Evolutionary conservation across 345 rosid genomes (phyloP).

Genomic region (Lumnitzera racemosa): DNA sequence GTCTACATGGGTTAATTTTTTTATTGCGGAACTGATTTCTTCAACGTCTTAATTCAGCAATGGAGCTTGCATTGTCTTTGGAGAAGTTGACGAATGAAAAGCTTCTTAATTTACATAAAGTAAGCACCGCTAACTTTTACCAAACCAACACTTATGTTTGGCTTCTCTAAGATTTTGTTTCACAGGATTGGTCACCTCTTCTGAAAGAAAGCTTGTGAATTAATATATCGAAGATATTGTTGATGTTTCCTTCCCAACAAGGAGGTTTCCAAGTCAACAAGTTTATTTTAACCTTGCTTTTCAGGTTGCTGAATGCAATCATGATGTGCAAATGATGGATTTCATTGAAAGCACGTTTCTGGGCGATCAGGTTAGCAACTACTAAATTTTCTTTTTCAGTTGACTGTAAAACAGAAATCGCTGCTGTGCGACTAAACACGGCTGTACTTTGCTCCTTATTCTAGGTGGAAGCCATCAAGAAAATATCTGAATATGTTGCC

Average conservation of each 20-base stretch:
- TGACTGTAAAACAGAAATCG: background rate
- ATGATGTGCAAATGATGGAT: constrained; percentile 41
- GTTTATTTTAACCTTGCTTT: background rate
- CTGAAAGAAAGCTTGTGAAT: too few species aligned
- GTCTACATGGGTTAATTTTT: background rate
- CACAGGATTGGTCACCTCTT: too few species aligned
- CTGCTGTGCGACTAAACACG: background rate
- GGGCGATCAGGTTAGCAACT: constrained; percentile 36
- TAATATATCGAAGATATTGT: too few species aligned
- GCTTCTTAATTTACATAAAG: constrained; percentile 40
- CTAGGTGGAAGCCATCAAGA: constrained; percentile 41
- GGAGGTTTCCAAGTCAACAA: too few species aligned
- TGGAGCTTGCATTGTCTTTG: constrained; percentile 55
- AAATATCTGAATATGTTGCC: constrained; percentile 38
- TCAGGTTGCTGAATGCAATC: constrained; percentile 41
- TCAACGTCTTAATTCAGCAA: constrained; percentile 26
- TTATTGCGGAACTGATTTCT: background rate
- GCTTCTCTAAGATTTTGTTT: background rate
- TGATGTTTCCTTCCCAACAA: too few species aligned
- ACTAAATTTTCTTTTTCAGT: background rate
- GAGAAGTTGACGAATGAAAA: constrained; percentile 59
- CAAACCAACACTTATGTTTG: background rate
- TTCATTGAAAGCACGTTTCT: constrained; percentile 39
- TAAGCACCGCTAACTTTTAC: constrained; percentile 8
- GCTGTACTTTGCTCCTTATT: background rate